Base-by-base conservation (phyloP, 2,329 filamentous ascomycete genomes). In the Penicillium sp. region DNA sequence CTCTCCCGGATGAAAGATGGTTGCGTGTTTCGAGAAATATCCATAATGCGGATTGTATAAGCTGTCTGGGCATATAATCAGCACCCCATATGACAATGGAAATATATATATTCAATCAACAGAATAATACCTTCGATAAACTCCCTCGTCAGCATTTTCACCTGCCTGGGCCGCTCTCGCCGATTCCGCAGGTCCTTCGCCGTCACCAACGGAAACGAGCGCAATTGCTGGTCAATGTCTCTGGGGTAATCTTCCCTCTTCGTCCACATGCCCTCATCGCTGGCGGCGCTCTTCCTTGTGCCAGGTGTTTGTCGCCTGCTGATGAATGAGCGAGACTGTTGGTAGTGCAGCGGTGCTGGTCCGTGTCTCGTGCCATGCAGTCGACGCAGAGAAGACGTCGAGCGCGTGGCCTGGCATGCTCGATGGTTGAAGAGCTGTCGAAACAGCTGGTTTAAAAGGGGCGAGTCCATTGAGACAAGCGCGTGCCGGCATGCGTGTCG, bases 71-170 rank as follows among this genome's bases (percentile, higher is more conserved):
- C 38, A 21, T 20, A 7, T 5, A 45, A 14, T 50, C 18, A 45
- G 26, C 6, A 2, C 16, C n/a, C n/a, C n/a, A n/a, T n/a, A 6
- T 5, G 2, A 45, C 20, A 21, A 2, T 12, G 12, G n/a, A n/a
- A n/a, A n/a, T 16, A 7, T 11, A 12, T n/a, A 8, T 9, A 35
- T 16, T 5, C n/a, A 3, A 18, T 16, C 14, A 38, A 45, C 42
- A 33, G 16, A 45, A 28, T n/a, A 35, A 47, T 63, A 91, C 89
- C 92, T 73, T 99, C 94, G 69, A 99, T 94, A 69, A 99, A 99
- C 79, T 99, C 95, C 63, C 95, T 84, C 70, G 95, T 89, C 68
- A 97, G 77, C 94, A 99, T 99, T 83, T 96, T 97, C 63, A 96
- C 92, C 71, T 89, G 83, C 68, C 83, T 84, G 46, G 94, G 94